These are phyloP conservation scores for Neolentinus lepideus DNA, from an alignment of 1,284 basidiomycete species.

Conservation along the genomic window DNA sequence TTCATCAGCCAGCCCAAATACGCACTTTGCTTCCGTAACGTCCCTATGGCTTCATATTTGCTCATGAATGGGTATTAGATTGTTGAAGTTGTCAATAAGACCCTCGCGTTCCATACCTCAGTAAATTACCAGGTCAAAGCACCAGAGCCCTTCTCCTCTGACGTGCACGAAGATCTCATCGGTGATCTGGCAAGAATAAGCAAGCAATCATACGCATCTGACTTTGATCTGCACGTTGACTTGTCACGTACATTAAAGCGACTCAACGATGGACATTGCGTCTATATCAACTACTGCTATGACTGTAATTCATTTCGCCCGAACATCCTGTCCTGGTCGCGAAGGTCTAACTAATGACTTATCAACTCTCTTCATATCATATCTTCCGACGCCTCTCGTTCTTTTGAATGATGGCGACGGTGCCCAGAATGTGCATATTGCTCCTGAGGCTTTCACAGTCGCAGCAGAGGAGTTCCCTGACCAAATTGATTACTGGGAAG, in stretches of 20 bases:
- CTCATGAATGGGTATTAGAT: slow-evolving; percentile 25
- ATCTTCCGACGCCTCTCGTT: slow-evolving; percentile 46
- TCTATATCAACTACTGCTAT: slow-evolving; percentile 47
- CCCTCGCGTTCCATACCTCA: slow-evolving; percentile 53
- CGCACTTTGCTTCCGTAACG: background rate
- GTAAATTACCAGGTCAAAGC: slow-evolving; percentile 50
- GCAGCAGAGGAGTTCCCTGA: slow-evolving; percentile 46
- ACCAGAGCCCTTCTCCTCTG: slow-evolving; percentile 42
- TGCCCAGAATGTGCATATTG: slow-evolving; percentile 43
- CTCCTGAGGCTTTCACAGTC: slow-evolving; percentile 50
- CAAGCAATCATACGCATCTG: slow-evolving; percentile 33
- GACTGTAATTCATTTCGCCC: slow-evolving; percentile 32
- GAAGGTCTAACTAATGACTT: slow-evolving; percentile 8
- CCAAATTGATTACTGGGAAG: slow-evolving; percentile 47
- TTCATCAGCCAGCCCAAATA: background rate
- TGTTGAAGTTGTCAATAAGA: slow-evolving; percentile 50
- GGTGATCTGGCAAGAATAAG: slow-evolving; percentile 43
- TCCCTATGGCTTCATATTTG: background rate
- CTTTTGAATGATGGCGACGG: slow-evolving; percentile 39
- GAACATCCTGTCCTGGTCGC: background rate
- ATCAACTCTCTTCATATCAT: slow-evolving; percentile 36
- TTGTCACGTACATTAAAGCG: slow-evolving; percentile 45
- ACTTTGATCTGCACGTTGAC: slow-evolving; percentile 48
- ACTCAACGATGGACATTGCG: slow-evolving; percentile 52
- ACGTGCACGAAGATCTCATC: slow-evolving; percentile 49